Percentiles rank a stretch among this genome's conserved stretches.
Conservation (phyloP, 768 basidiomycete genomes). For the Boletus reticulatus region DNA sequence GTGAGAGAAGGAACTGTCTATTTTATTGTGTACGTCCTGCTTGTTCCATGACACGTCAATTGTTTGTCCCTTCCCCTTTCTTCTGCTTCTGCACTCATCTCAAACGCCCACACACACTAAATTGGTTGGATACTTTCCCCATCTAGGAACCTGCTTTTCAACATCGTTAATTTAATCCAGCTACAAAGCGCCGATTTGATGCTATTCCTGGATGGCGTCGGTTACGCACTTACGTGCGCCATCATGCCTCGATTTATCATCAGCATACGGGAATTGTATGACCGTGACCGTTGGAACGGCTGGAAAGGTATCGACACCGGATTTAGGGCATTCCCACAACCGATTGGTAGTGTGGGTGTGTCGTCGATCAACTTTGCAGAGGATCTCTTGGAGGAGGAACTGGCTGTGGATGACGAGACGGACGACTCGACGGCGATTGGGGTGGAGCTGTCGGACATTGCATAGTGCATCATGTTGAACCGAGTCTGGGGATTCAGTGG, state of each 20-base stretch:
- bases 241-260: slow-evolving; percentile 15
- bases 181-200: not conserved
- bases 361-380: not conserved
- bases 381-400: no score
- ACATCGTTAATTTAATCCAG: not conserved
- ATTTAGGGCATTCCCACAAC: not conserved
- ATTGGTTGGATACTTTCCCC: no score
- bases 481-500: no score
- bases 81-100: not conserved
- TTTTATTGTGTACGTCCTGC: slow-evolving; percentile 6
- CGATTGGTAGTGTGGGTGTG: not conserved
- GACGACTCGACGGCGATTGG: no score
- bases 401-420: no score
- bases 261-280: slow-evolving; percentile 1
- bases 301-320: slow-evolving; percentile 6
- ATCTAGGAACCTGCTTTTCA: not conserved
- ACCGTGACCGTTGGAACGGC: not conserved
- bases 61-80: no score
- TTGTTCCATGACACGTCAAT: not conserved
- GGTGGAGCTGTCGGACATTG: no score
- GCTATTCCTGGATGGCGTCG: not conserved
- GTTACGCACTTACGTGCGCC: not conserved
- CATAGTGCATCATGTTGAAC: no score
- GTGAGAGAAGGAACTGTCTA: slow-evolving; percentile 6
- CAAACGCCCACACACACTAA: not conserved